phyloP scores from a whole-genome alignment of 495 filamentous ascomycete genomes.

The Lepraria neglecta region DNA sequence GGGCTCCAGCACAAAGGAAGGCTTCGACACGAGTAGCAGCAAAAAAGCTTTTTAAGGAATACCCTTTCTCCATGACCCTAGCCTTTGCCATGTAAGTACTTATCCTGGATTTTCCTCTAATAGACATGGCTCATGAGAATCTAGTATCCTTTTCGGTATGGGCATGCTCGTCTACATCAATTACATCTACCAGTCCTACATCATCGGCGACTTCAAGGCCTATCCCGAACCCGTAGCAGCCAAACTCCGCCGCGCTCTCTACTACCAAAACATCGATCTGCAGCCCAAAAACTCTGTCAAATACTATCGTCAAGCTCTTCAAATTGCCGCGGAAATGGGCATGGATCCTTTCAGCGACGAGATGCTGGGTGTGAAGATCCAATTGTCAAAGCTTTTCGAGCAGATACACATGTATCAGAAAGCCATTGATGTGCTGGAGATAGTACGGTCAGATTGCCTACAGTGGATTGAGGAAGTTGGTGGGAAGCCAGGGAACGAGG shows the following conservation, averaged over 20 bases:
- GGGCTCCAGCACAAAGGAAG: background rate
- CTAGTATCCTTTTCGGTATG: constrained; percentile 46
- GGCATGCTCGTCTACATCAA: constrained; percentile 49
- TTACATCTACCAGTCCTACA: constrained; percentile 61
- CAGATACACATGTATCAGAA: constrained; percentile 57
- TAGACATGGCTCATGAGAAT: background rate
- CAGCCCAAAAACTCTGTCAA: constrained; percentile 69
- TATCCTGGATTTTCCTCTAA: too few relatives aligned
- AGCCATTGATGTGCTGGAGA: constrained; percentile 69
- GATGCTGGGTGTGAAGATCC: constrained; percentile 79
- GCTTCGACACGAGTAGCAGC: constrained; percentile 23
- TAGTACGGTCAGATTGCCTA: constrained; percentile 53
- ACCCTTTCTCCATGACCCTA: constrained; percentile 33
- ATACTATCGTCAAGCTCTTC: constrained; percentile 72
- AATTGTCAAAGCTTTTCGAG: constrained; percentile 71
- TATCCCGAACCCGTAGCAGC: constrained; percentile 77
- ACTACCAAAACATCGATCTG: constrained; percentile 68
- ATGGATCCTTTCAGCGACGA: constrained; percentile 88
- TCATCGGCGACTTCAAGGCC: constrained; percentile 58
- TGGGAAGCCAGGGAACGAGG: constrained; percentile 29
- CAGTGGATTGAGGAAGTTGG: constrained; percentile 56
- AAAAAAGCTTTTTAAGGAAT: constrained; percentile 25
- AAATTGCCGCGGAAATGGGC: constrained; percentile 58
- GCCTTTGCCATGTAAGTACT: constrained; percentile 27
- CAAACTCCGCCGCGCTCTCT: constrained; percentile 76